Base-by-base conservation (phyloP, 148 eudicot genomes). In the Suaeda aralocaspica region DNA sequence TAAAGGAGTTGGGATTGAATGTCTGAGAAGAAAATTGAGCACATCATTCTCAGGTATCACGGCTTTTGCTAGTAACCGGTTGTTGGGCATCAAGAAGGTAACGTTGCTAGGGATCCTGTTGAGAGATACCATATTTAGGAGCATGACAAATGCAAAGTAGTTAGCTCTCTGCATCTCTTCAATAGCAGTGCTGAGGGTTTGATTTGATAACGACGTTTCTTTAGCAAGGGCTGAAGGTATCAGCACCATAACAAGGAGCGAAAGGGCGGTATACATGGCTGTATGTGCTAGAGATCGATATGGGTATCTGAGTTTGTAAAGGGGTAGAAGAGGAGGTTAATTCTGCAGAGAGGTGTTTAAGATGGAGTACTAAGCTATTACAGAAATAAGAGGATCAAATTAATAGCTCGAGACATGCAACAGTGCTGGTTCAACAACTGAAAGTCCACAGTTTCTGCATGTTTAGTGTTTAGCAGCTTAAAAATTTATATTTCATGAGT, bases 11-110 rank as follows among this genome's bases (percentile, higher is more conserved):
- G 97, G 91, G 50, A 91, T 86, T 0, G 89, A 81, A 79, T 86
- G 93, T 31, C 69, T 76, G 53, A 85, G 91, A 33, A 91, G 71
- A 77, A 91, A 87, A 36, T 81, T 81, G 4, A 68, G 72, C 9
- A 86, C 84, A 12, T 76, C 67, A 18, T 76, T 70, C 21, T 63
- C 77, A 0, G 80, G 81, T 42, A 88, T 77, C 18, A 36, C 34
- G 44, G 82, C 68, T 39, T 82, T 82, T 4, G 96, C 71, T 5
- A 91, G 79, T 22, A 68, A 63, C n/a, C 83, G 73, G 57, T 86
- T 88, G 24, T 75, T 83, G 39, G 96, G 96, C 89, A 91, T 86
- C 73, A 88, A 72, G 87, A 91, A 91, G n/a, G 96, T 91, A 77
- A 91, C 65, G 73, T 88, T 88, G 48, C 74, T 79, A 1, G 78